Conservation (phyloP, 306 rosid species). For the Abrus pulchellus region DNA sequence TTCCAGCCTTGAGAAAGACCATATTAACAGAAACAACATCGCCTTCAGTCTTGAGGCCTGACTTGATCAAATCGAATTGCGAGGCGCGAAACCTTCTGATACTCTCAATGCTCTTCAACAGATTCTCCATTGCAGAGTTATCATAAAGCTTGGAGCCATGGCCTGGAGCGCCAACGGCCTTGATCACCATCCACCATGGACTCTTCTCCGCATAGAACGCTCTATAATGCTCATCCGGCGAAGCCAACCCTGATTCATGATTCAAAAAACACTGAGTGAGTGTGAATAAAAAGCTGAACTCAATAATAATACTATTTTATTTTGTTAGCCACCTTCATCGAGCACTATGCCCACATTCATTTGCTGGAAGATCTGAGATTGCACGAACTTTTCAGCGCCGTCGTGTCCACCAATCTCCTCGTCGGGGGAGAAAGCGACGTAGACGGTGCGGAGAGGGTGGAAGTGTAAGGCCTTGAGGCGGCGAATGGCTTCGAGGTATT, state of each 20-base stretch:
- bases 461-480: constrained; percentile 63
- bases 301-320: no score
- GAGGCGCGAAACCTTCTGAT: constrained; percentile 83
- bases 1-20: constrained; percentile 89
- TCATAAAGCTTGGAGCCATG: constrained; percentile 97
- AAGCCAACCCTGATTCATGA: constrained; percentile 59
- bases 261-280: no score
- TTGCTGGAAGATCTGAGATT: constrained; percentile 60
- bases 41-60: constrained; percentile 83
- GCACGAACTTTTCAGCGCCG: constrained; percentile 69
- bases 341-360: constrained; percentile 84
- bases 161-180: constrained; percentile 89
- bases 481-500: constrained; percentile 90
- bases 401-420: constrained; percentile 91
- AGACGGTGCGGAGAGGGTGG: constrained; percentile 64
- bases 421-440: constrained; percentile 81
- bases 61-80: constrained; percentile 84
- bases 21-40: constrained; percentile 86
- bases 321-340: constrained; percentile 62
- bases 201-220: constrained; percentile 82
- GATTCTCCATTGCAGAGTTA: constrained; percentile 91
- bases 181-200: constrained; percentile 89
- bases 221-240: constrained; percentile 71
- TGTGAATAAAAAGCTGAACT: no score
- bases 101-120: constrained; percentile 84